phyloP scores from a whole-genome alignment of 768 basidiomycete species.

The Tricholoma matsutake region DNA sequence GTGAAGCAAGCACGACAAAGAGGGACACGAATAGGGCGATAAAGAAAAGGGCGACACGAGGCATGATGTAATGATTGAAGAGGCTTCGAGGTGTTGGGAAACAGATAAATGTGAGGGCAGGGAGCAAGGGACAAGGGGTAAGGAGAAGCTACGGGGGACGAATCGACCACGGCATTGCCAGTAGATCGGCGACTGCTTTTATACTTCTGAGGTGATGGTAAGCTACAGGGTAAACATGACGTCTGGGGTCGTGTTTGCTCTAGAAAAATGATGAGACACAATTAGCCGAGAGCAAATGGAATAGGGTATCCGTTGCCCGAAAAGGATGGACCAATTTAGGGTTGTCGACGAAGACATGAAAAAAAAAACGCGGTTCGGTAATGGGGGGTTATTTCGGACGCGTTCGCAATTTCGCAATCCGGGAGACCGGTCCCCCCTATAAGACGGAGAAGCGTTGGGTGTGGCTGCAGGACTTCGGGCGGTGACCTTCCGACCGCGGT shows the following conservation, averaged over 20 bases:
- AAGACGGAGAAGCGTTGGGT: conserved; percentile 10
- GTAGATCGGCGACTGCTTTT: conserved; percentile 19
- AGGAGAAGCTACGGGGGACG: conserved; percentile 12
- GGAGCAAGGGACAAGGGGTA: conserved; percentile 14
- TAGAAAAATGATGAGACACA: conserved; percentile 5
- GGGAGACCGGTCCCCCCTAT: conserved; percentile 8
- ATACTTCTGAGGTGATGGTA: conserved; percentile 12
- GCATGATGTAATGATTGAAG: conserved; percentile 29
- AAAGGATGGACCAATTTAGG: conserved; percentile 9
- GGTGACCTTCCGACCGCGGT: conserved; percentile 18
- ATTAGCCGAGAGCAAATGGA: no score
- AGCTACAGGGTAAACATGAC: conserved; percentile 1
- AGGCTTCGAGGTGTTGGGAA: conserved; percentile 3
- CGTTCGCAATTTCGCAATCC: conserved; percentile 3
- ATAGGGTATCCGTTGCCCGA: not conserved
- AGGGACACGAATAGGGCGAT: conserved; percentile 42
- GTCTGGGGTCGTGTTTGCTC: conserved; percentile 13
- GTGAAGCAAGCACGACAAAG: conserved; percentile 42
- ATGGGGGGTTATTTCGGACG: not conserved
- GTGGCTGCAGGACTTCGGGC: conserved; percentile 1
- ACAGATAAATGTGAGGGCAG: not conserved
- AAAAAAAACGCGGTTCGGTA: conserved; percentile 3
- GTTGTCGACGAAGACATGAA: conserved; percentile 6
- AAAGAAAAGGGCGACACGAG: conserved; percentile 33
- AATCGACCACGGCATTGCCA: conserved; percentile 16